phyloP scores from a whole-genome alignment of 2,329 filamentous ascomycete species.

The Emergomyces pasteurianus region DNA sequence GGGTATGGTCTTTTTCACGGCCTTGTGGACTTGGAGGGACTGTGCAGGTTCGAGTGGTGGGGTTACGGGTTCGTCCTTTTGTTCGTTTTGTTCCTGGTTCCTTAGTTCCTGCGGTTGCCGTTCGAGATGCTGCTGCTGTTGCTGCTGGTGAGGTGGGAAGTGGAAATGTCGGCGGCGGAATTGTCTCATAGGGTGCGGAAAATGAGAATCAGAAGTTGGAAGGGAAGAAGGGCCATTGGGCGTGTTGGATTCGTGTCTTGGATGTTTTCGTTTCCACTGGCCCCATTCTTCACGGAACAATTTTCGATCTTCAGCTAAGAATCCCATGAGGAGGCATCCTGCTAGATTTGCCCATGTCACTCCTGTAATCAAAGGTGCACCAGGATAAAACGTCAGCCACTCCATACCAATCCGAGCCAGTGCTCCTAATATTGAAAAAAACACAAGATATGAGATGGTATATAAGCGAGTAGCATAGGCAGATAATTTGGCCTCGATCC shows the following conservation, averaged over 20 bases:
- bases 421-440: constrained; percentile 78
- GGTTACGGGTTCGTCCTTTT: background rate
- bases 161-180: constrained; percentile 11
- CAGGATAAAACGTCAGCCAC: constrained; percentile 66
- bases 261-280: background rate
- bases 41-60: constrained; percentile 25
- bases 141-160: constrained; percentile 1
- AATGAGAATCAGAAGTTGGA: constrained; percentile 13
- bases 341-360: constrained; percentile 81
- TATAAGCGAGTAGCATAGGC: constrained; percentile 49
- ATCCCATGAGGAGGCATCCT: constrained; percentile 74
- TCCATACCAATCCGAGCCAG: constrained; percentile 71
- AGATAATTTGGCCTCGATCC: constrained; percentile 28
- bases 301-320: constrained; percentile 64
- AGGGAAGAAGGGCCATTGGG: background rate
- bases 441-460: constrained; percentile 66
- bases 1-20: constrained; percentile 73
- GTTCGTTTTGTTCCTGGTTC: background rate
- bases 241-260: background rate
- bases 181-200: constrained; percentile 17
- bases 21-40: constrained; percentile 41
- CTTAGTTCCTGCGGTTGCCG: background rate
- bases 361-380: constrained; percentile 59
- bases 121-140: background rate
- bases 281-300: constrained; percentile 62